phyloP scores from a whole-genome alignment of 441 rosid species.

The Erysimum pusillum region DNA sequence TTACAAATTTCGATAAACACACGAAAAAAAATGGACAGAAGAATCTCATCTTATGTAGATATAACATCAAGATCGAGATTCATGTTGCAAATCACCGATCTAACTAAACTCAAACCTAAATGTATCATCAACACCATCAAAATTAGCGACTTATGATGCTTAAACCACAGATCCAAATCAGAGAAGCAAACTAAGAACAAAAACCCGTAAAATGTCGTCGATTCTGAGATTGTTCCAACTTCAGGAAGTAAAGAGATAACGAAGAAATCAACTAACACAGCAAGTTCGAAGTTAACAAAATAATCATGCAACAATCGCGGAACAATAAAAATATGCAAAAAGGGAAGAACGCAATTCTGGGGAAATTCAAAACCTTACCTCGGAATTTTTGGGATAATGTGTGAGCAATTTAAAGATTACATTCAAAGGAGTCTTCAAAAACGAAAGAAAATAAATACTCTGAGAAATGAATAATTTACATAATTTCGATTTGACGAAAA shows the following conservation, averaged over 20 bases:
- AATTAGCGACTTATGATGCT: conserved; percentile 2
- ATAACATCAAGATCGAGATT: conserved; percentile 9
- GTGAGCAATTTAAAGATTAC: neutral
- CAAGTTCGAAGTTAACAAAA: conserved; percentile 16
- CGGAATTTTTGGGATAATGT: neutral
- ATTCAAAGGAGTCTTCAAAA: neutral
- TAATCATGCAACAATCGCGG: conserved; percentile 30
- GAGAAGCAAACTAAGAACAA: neutral
- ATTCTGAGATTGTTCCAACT: neutral
- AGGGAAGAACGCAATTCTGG: neutral
- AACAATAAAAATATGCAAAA: neutral
- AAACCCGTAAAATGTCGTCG: conserved; percentile 3
- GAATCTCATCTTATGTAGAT: no score
- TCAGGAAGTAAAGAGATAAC: neutral
- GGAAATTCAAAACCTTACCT: neutral
- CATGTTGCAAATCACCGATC: conserved; percentile 25
- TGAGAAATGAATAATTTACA: neutral
- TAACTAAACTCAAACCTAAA: neutral
- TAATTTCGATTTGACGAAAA: no score
- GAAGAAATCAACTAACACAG: neutral
- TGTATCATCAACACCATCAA: neutral
- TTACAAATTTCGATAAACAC: no score
- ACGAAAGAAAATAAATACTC: neutral
- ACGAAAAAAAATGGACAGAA: no score
- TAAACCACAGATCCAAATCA: conserved; percentile 35